Base-by-base conservation (phyloP, 2,329 filamentous ascomycete genomes). In the Bipolaris cookei region DNA sequence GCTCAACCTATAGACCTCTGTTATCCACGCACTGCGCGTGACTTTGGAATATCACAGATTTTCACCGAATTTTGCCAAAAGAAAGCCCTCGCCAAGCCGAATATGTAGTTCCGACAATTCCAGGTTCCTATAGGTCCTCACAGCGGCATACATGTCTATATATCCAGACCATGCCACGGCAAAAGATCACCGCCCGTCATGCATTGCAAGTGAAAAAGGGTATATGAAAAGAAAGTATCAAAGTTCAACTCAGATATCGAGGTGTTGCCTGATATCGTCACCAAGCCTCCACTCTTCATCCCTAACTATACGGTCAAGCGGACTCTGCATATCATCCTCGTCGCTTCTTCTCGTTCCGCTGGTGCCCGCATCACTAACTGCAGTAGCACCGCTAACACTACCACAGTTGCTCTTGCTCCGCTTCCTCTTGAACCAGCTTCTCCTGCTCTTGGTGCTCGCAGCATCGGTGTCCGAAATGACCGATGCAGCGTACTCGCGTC, bases 201-300 rank as follows among this genome's bases (percentile, higher is more conserved):
- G 8, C 6, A n/a, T 41, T 42, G 39, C 11, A n/a, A 6, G 14
- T 3, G 28, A 30, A 30, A 11, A 30, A 30, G 10, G 10, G 28
- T 11, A 13, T 30, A 25, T 42, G 39, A 7, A 42, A 21, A 2
- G 21, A 41, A 21, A 41, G 25, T 20, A 23, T 25, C 18, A 42
- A 34, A 18, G 18, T n/a, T 37, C 20, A 38, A 48, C n/a, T 48
- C 34, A 48, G 5, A 48, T 48, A 30, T 48, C 45, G 4, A 48
- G 34, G 34, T 48, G 45, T 16, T 48, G 45, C 20, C 45, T 28
- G 38, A 48, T 48, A n/a, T 48, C 45, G 28, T 48, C 45, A 48
- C 45, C 45, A 37, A 48, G 45, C 21, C 45, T 38, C 88, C 92
- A 92, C 67, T 86, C 84, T 57, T 79, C 78, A 35, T 80, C 76